Evolutionary conservation across 2,329 filamentous ascomycete species (phyloP).

Genomic region (Fusarium domesticum): DNA sequence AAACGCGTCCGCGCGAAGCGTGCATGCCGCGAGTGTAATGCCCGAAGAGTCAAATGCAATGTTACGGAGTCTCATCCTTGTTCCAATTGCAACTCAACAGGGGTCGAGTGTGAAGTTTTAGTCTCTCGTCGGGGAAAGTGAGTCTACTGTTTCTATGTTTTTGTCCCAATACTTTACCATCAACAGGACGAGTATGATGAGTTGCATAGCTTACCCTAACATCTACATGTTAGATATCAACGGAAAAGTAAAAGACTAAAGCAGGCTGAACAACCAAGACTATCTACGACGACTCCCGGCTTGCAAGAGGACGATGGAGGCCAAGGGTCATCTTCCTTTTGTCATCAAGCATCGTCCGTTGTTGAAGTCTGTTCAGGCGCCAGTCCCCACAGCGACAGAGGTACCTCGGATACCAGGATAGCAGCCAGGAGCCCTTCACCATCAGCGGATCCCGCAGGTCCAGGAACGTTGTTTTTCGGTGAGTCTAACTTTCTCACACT

Average conservation of each 20-base stretch:
- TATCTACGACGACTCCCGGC: neutral
- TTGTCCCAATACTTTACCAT: too few species aligned
- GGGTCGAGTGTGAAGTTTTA: conserved; percentile 31
- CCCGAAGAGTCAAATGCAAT: conserved; percentile 36
- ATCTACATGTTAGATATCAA: conserved; percentile 23
- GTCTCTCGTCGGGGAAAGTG: conserved; percentile 36
- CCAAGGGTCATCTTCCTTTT: neutral
- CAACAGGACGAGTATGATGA: too few species aligned
- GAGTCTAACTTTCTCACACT: conserved; percentile 41
- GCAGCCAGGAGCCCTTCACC: conserved; percentile 15
- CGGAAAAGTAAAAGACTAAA: conserved; percentile 19
- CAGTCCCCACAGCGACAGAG: neutral
- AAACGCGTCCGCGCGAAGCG: conserved; percentile 38
- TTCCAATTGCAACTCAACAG: conserved; percentile 30
- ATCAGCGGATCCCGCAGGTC: conserved; percentile 18
- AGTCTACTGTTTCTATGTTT: too few species aligned
- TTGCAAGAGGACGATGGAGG: neutral
- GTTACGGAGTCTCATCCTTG: conserved; percentile 35
- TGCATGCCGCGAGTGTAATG: conserved; percentile 36
- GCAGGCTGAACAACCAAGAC: conserved; percentile 1
- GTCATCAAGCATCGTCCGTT: neutral
- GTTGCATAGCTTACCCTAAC: too few species aligned
- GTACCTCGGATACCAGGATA: conserved; percentile 2
- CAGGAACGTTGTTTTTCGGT: conserved; percentile 36
- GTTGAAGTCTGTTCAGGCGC: neutral